Percentiles rank a stretch among this genome's conserved stretches.
These are phyloP conservation scores for Suillus subluteus DNA, from an alignment of 768 basidiomycete genomes.

Conservation along the genomic window DNA sequence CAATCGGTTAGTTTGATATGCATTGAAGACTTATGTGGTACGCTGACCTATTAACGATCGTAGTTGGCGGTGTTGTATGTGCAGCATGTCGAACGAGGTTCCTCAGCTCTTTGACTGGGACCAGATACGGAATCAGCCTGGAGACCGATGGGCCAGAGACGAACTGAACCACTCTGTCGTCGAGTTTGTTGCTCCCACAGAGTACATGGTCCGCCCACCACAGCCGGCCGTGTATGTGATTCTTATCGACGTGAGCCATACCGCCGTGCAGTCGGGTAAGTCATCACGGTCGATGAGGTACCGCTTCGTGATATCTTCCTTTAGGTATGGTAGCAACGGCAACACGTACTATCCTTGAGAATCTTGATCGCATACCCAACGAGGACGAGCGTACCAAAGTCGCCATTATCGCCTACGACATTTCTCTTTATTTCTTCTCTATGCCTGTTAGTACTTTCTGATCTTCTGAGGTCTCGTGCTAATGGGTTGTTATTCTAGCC, in stretches of 20 bases:
- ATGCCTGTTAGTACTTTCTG: conserved; percentile 53
- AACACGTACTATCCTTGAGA: conserved; percentile 94
- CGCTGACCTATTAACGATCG: conserved; percentile 1
- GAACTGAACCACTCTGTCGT: conserved; percentile 95
- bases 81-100: conserved; percentile 96
- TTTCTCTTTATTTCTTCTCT: conserved; percentile 95
- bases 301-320: not conserved
- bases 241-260: conserved; percentile 94
- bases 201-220: conserved; percentile 99
- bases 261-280: conserved; percentile 86
- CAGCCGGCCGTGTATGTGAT: conserved; percentile 97
- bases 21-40: conserved; percentile 12
- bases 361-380: conserved; percentile 93
- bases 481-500: conserved; percentile 42
- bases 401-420: conserved; percentile 90
- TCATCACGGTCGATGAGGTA: not conserved
- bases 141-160: conserved; percentile 91
- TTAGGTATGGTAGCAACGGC: conserved; percentile 98
- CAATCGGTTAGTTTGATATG: conserved; percentile 61
- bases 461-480: conserved; percentile 9
- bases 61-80: conserved; percentile 99
- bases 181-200: conserved; percentile 96
- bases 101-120: conserved; percentile 99
- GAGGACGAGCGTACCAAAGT: conserved; percentile 92
- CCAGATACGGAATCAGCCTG: conserved; percentile 88